Evolutionary conservation across 1,284 basidiomycete species (phyloP), one percentile per base, ranked within the genome.

Genomic region (Melampsora americana): DNA sequence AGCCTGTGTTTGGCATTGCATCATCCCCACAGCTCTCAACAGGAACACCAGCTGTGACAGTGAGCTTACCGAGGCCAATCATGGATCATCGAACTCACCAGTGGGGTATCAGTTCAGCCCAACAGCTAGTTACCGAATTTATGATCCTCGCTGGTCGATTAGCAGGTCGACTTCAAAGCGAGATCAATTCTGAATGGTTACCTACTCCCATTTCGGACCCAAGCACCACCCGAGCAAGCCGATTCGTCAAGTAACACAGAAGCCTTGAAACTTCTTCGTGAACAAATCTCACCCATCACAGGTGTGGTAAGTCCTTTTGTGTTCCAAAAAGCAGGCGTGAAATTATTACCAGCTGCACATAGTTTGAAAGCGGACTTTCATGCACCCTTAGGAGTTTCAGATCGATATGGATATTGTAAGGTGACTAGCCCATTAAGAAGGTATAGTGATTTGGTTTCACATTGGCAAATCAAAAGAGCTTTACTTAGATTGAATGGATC

Each of bases 401-500:
- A 88, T 68, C 89, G 90, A 78, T 90, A 89, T 11, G 85, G 85
- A 0, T 99, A 99, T 82, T 84, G 87, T 12, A 88, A 92, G n/a
- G 89, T 88, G 4, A 98, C 96, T 0, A 92, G 90, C 2, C 96
- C 96, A 0, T 84, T 99, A 66, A 87, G 96, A 60, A 87, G 96
- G 28, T 97, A 89, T 83, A 83, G 85, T 56, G 96, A 99, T 83
- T 83, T 98, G 79, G 82, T 96, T 5, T 85, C 86, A 11, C 96
- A 99, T 84, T 99, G 94, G 93, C 95, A 98, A 83, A 88, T 99
- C 83, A 95, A 97, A 82, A 85, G 89, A 66, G 87, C 87, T 1
- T 84, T 97, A 0, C 81, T 83, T 12, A 60, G 44, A 39, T 12
- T 46, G 1, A n/a, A 32, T 1, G 72, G 64, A 26, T 39, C 23